Base-by-base conservation (phyloP, 2,329 filamentous ascomycete species). In the Sarocladium strictum region DNA sequence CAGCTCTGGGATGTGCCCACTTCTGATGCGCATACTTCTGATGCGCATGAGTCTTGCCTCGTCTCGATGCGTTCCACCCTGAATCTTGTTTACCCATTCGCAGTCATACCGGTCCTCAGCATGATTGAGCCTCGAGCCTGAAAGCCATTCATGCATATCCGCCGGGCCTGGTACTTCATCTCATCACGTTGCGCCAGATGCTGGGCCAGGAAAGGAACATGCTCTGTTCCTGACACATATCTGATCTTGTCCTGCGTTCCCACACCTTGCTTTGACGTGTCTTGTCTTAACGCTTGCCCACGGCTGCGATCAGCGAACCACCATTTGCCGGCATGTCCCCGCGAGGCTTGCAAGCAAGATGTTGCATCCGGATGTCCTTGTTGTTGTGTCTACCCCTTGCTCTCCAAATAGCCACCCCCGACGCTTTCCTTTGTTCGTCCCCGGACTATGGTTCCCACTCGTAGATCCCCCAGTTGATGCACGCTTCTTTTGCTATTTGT, bases 381-480 rank as follows among this genome's bases (percentile, higher is more conserved):
- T 47, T 35, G 29, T 27, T 51, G 47, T 32, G 23, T 21, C 29
- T 51, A 51, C 47, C 11, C 47, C 47, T 17, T 10, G 47, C 10
- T 51, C 27, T 29, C 9, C 27, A 7, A 29, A 35, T 12, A 33
- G 47, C 47, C 47, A 51, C 47, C 26, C 47, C 47, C 27, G 29
- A 29, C 24, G 27, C 47, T 35, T 51, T 51, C 14, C 47, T 32
- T 51, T 51, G 29, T 51, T 51, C 47, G 27, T 51, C 47, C 47
- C 47, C 47, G 29, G 47, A 51, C 47, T 51, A 35, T 17, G 47
- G 47, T 51, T 51, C 29, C 47, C 47, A 51, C 27, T 35, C 29
- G 47, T 51, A 51, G 47, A 51, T 51, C 47, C 47, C 47, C 47
- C 47, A 35, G 47, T 51, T 23, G 47, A 51, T 51, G 47, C 47